Evolutionary conservation across 2,329 filamentous ascomycete species (phyloP).

Genomic region (Aspergillus sp.): DNA sequence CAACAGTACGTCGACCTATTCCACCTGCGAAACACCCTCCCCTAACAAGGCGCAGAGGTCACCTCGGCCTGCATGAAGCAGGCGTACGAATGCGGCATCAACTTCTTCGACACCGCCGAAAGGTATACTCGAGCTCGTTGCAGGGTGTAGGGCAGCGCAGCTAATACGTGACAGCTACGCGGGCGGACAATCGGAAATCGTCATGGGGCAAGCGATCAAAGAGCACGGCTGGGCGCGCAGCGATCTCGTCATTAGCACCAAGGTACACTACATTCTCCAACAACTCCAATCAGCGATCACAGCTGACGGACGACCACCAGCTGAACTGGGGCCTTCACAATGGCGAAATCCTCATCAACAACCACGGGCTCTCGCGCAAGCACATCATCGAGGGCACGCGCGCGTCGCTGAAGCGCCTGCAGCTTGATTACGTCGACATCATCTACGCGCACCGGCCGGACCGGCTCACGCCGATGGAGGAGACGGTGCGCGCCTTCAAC

Average conservation of each 20-base stretch:
- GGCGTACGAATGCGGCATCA: conserved; percentile 58
- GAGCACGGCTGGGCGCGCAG: conserved; percentile 58
- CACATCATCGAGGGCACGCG: conserved; percentile 67
- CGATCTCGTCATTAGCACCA: conserved; percentile 44
- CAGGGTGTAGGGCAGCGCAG: neutral
- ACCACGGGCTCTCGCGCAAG: conserved; percentile 10
- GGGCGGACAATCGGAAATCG: conserved; percentile 51
- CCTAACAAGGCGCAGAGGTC: conserved; percentile 15
- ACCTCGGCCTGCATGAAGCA: conserved; percentile 45
- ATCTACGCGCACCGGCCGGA: conserved; percentile 72
- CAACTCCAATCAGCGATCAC: neutral
- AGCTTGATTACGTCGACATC: conserved; percentile 68
- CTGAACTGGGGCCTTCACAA: conserved; percentile 4
- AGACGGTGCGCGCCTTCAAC: conserved; percentile 71
- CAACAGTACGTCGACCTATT: conserved; percentile 47
- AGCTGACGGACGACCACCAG: neutral
- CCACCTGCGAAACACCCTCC: no score
- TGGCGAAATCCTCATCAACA: conserved; percentile 3
- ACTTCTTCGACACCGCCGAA: conserved; percentile 60
- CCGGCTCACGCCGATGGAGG: conserved; percentile 66
- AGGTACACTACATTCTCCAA: conserved; percentile 19
- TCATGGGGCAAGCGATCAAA: conserved; percentile 57
- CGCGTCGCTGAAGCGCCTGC: conserved; percentile 59
- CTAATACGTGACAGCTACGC: conserved; percentile 40
- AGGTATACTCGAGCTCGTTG: conserved; percentile 21